Evolutionary conservation across 2,329 filamentous ascomycete species (phyloP).

Genomic region (Seiridium unicorne): DNA sequence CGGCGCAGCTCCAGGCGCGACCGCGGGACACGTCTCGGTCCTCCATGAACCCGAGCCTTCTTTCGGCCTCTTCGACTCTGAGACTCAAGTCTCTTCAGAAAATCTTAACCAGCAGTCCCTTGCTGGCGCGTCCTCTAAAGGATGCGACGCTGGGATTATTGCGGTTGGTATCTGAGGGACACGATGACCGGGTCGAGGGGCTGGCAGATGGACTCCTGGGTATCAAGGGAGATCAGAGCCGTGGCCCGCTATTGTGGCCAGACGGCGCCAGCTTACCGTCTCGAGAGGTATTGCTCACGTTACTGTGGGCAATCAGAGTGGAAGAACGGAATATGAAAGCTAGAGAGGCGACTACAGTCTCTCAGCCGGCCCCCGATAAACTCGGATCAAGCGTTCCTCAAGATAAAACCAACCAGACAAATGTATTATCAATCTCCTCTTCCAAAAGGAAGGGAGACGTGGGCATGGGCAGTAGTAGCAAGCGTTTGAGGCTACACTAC

Average conservation of each 20-base stretch:
- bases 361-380: slow-evolving; percentile 10
- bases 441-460: slow-evolving; percentile 10
- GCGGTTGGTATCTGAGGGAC: slow-evolving; percentile 66
- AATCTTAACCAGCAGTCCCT: slow-evolving; percentile 72
- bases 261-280: slow-evolving; percentile 34
- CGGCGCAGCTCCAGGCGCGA: slow-evolving; percentile 43
- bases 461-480: slow-evolving; percentile 1
- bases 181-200: slow-evolving; percentile 43
- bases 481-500: slow-evolving; percentile 10
- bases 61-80: slow-evolving; percentile 54
- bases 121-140: slow-evolving; percentile 69
- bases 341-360: slow-evolving; percentile 13
- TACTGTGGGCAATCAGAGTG: slow-evolving; percentile 32
- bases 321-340: slow-evolving; percentile 28
- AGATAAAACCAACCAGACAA: slow-evolving; percentile 11
- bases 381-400: slow-evolving; percentile 11
- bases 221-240: slow-evolving; percentile 33
- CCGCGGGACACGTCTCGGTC: slow-evolving; percentile 46
- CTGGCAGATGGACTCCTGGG: slow-evolving; percentile 30
- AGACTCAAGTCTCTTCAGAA: slow-evolving; percentile 61
- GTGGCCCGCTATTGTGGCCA: slow-evolving; percentile 31
- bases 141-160: slow-evolving; percentile 73
- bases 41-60: slow-evolving; percentile 51
- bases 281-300: slow-evolving; percentile 32
- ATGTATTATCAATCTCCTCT: slow-evolving; percentile 9